These are phyloP conservation scores for Trichoderma parareesei DNA, from an alignment of 495 filamentous ascomycete genomes.

Conservation along the genomic window DNA sequence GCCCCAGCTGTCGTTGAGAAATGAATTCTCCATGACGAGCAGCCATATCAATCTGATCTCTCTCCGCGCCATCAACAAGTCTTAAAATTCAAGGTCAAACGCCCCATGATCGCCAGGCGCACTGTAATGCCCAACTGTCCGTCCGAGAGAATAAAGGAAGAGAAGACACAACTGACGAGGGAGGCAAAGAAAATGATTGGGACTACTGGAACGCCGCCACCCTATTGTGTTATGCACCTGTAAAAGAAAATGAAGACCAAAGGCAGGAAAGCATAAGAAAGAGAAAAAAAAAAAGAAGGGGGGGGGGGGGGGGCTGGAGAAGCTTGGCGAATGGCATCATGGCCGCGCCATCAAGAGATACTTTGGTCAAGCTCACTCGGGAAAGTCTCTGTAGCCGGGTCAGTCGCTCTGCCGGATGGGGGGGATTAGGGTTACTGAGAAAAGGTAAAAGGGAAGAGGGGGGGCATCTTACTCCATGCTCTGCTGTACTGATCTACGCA, in stretches of 20 bases:
- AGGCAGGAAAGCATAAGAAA: neutral
- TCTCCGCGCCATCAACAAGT: neutral
- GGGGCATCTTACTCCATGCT: slow-evolving; percentile 41
- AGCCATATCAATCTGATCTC: neutral
- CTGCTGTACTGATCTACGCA: slow-evolving; percentile 55
- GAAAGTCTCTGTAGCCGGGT: slow-evolving; percentile 6
- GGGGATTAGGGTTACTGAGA: neutral
- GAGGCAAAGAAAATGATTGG: neutral
- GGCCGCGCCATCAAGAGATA: neutral
- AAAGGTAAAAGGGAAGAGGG: neutral
- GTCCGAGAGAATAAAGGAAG: neutral
- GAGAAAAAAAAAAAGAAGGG: no score
- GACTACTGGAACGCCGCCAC: neutral
- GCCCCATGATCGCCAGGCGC: neutral
- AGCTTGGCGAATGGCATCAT: neutral
- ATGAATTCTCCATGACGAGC: neutral
- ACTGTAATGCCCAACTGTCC: neutral
- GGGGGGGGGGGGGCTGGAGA: neutral
- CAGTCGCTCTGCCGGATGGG: neutral
- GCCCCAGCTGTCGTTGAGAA: no score
- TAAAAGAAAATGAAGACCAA: neutral
- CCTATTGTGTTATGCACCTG: neutral
- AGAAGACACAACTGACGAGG: neutral
- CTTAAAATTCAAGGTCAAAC: neutral
- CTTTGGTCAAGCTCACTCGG: neutral